Evolutionary conservation across 371 early-diverging fungal genomes (phyloP).

Genomic region (Mortierella sp.): DNA sequence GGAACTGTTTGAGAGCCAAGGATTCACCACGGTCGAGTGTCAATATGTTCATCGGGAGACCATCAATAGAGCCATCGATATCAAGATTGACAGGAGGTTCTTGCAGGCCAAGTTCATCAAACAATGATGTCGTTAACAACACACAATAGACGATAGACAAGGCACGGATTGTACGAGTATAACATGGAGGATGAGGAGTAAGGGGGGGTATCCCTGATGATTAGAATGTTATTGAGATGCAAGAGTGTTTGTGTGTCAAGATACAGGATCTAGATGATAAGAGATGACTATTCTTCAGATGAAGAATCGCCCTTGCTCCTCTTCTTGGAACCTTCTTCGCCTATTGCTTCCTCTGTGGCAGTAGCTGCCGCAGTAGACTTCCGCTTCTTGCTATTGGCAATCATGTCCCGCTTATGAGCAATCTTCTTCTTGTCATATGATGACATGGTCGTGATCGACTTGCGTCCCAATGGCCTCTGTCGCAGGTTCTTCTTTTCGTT

Average conservation of each 20-base stretch:
- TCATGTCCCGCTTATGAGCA: slow-evolving; percentile 62
- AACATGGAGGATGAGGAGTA: background rate
- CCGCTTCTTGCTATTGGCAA: slow-evolving; percentile 53
- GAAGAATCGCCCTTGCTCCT: slow-evolving; percentile 26
- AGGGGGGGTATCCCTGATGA: slow-evolving; percentile 3
- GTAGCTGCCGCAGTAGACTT: slow-evolving; percentile 18
- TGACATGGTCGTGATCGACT: slow-evolving; percentile 73
- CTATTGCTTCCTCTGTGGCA: background rate
- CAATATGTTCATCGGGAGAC: slow-evolving; percentile 84
- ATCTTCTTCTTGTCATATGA: slow-evolving; percentile 69
- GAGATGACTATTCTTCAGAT: slow-evolving; percentile 1
- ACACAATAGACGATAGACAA: no score
- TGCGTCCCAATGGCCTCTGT: slow-evolving; percentile 73
- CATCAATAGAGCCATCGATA: slow-evolving; percentile 80
- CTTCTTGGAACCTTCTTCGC: slow-evolving; percentile 15
- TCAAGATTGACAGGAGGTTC: slow-evolving; percentile 87
- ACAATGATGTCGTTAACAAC: background rate
- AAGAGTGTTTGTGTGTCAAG: no score
- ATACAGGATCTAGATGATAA: background rate
- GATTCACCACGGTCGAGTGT: slow-evolving; percentile 75
- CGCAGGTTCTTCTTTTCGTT: slow-evolving; percentile 72
- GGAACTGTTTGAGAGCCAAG: slow-evolving; percentile 67
- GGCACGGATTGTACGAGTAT: no score
- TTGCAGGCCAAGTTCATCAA: slow-evolving; percentile 86
- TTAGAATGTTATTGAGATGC: background rate